A percentile compares a stretch with the other conserved stretches of the same genome.
Evolutionary conservation across 2,329 filamentous ascomycete species (phyloP).

Genomic region (Trichoderma hamatum): DNA sequence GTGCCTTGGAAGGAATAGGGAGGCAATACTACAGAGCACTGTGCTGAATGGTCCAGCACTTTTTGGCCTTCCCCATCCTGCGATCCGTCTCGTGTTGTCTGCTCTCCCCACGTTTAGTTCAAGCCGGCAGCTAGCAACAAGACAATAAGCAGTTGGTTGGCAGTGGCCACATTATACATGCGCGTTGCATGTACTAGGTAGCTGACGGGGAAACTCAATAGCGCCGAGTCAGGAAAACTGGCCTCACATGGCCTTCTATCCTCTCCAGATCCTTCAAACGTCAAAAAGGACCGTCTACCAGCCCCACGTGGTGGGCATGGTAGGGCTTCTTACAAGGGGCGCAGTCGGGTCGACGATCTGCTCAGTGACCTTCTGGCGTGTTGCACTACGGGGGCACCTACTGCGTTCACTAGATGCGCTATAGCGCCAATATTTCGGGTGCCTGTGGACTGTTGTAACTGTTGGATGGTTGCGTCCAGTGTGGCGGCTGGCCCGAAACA

Average conservation of each 20-base stretch:
- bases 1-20: background rate
- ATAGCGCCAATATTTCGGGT: background rate
- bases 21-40: background rate
- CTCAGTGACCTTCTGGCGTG: background rate
- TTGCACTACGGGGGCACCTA: background rate
- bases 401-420: background rate
- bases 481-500: background rate
- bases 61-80: background rate
- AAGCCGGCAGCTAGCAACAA: background rate
- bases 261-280: background rate
- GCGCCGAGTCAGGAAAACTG: background rate
- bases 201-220: background rate
- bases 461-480: constrained; percentile 2
- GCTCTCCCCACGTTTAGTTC: background rate
- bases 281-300: constrained; percentile 6
- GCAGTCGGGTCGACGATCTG: background rate
- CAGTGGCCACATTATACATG: background rate
- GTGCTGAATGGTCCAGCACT: background rate
- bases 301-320: constrained; percentile 13
- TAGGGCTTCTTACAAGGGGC: background rate
- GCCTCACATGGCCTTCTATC: constrained; percentile 1
- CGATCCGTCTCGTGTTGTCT: background rate
- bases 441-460: background rate
- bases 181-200: background rate
- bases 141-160: background rate